Evolutionary conservation across 1,284 basidiomycete species (phyloP), one percentile per base, ranked within the genome.

Genomic region (Sphagnurus paluster): DNA sequence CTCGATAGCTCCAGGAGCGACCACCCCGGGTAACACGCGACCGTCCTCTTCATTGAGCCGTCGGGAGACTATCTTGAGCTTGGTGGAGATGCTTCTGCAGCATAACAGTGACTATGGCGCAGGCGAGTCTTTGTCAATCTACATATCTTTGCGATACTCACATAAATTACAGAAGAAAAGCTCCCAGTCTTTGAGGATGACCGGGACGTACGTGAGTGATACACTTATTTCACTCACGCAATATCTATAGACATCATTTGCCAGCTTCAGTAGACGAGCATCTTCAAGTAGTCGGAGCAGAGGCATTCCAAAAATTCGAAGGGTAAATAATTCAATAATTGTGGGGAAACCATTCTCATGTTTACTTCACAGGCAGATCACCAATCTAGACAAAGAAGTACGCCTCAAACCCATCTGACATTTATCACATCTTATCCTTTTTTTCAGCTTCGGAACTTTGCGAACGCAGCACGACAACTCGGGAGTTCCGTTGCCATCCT

Each of bases 401-500:
- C 5, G 64, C 14, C 53, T 26, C 38, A 23, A 20, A 8, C n/a
- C 1, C 9, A 29, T 37, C 32, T 40, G 32, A 9, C 10, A 8
- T 25, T 35, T 29, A 46, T 7, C 4, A 50, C 26, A 10, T 33
- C 7, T 35, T 42, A 47, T 39, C 32, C 29, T 42, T 41, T 34
- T 38, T 5, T 25, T 21, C 21, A 87, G 82, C 71, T 87, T 11
- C 75, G 82, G 29, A 86, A 84, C 62, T 87, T 87, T 57, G 79
- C 82, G 33, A 84, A 85, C 55, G 82, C 84, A n/a, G 76, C 83
- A 9, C 78, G 84, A 28, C 84, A 84, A 60, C 70, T 87, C 0
- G 84, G 84, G 17, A 83, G 80, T 44, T 86, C 84, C 3, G 82
- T 86, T 20, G 83, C 82, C 10, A 84, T 87, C 50, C 72, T 87